Conservation (phyloP, 1,284 basidiomycete species). For the Microbotryomycetes sp. region DNA sequence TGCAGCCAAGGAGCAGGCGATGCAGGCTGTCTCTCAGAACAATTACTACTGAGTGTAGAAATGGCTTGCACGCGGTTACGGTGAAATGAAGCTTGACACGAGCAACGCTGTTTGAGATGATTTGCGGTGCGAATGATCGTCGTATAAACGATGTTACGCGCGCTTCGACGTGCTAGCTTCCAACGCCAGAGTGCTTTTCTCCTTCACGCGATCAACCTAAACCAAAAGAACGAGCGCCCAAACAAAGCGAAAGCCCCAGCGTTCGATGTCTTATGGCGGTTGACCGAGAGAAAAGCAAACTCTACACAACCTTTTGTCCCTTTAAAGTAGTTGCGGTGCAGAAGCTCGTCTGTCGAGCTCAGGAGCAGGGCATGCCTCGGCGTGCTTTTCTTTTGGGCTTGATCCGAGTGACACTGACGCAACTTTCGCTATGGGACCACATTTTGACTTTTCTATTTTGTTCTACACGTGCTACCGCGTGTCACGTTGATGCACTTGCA, state of each 20-base stretch:
- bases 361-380: too few relatives aligned
- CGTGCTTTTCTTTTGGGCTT: too few relatives aligned
- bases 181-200: background rate
- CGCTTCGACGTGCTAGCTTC: too few relatives aligned
- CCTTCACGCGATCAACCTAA: background rate
- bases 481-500: background rate
- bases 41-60: slow-evolving; percentile 2
- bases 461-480: too few relatives aligned
- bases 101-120: too few relatives aligned
- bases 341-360: too few relatives aligned
- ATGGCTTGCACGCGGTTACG: too few relatives aligned
- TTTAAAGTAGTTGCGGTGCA: background rate
- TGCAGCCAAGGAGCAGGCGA: slow-evolving; percentile 20
- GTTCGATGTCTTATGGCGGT: background rate
- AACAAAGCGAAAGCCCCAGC: too few relatives aligned
- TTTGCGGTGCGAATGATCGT: too few relatives aligned
- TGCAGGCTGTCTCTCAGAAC: slow-evolving; percentile 4
- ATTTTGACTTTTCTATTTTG: background rate
- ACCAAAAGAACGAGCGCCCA: background rate
- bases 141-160: too few relatives aligned
- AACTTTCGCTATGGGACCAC: background rate
- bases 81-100: too few relatives aligned
- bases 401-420: too few relatives aligned
- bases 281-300: background rate
- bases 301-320: background rate